Conservation (phyloP, 345 rosid species). For the Eucalyptus globulus region DNA sequence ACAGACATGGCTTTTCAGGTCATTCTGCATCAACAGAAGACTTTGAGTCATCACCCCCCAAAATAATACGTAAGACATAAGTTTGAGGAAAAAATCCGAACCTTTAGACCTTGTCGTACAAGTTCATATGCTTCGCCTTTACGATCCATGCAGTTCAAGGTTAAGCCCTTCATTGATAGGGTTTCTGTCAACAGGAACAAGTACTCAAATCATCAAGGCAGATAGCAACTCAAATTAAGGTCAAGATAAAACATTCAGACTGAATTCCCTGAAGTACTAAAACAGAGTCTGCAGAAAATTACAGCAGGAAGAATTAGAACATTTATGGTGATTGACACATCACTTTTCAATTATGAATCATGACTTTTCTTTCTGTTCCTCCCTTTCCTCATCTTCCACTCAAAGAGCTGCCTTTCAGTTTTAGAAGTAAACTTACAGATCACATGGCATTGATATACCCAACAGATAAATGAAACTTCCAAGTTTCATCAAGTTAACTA, state of each 20-base stretch:
- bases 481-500: not conserved
- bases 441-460: not conserved
- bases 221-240: not conserved
- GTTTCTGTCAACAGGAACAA: constrained; percentile 50
- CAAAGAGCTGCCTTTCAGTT: not conserved
- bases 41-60: not conserved
- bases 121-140: constrained; percentile 97
- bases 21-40: constrained; percentile 60
- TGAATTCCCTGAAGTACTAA: not conserved
- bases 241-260: not conserved
- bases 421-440: not conserved
- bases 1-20: constrained; percentile 98
- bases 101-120: constrained; percentile 94
- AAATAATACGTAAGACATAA: not conserved
- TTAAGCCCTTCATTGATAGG: constrained; percentile 96
- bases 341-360: not conserved
- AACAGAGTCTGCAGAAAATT: not conserved
- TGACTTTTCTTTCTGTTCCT: not conserved
- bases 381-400: not conserved
- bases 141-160: constrained; percentile 98
- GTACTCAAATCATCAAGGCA: not conserved
- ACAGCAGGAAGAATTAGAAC: not conserved
- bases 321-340: not conserved
- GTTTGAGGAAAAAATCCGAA: constrained; percentile 5
- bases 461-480: not conserved